phyloP scores from a whole-genome alignment of 2,329 filamentous ascomycete species.

The Fusarium sp. region DNA sequence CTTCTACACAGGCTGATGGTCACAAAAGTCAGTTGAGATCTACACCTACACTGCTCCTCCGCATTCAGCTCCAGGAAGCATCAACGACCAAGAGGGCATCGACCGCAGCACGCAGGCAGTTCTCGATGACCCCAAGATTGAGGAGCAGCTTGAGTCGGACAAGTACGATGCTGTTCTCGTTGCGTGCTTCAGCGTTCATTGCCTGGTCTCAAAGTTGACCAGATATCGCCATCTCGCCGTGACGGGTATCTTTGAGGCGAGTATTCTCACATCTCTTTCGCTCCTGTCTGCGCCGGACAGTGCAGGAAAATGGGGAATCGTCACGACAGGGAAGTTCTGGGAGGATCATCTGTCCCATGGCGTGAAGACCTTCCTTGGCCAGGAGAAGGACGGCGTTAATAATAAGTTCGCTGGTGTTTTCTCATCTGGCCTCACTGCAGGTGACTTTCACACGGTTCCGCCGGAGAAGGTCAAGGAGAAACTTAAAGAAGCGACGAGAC shows the following conservation, averaged over 20 bases:
- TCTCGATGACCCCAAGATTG: conserved; percentile 64
- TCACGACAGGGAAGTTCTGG: conserved; percentile 90
- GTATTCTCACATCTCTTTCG: conserved; percentile 74
- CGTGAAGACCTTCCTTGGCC: conserved; percentile 73
- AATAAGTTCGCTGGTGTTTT: conserved; percentile 81
- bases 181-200: conserved; percentile 89
- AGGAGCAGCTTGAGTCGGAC: conserved; percentile 52
- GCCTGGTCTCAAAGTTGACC: conserved; percentile 74
- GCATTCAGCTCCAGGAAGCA: conserved; percentile 74
- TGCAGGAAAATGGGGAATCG: conserved; percentile 79
- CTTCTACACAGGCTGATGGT: conserved; percentile 34
- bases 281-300: conserved; percentile 49
- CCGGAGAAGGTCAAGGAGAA: conserved; percentile 73
- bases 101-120: conserved; percentile 72
- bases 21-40: conserved; percentile 62
- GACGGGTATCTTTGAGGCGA: conserved; percentile 88
- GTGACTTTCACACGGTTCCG: conserved; percentile 80
- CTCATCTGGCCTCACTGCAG: conserved; percentile 84
- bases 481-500: conserved; percentile 77
- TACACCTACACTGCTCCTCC: conserved; percentile 75
- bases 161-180: conserved; percentile 83
- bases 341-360: conserved; percentile 77
- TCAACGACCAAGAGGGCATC: conserved; percentile 81
- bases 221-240: conserved; percentile 50
- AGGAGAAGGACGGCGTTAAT: conserved; percentile 52